phyloP scores from a whole-genome alignment of 257 asterid genomes.

The Gardenia jasminoides region DNA sequence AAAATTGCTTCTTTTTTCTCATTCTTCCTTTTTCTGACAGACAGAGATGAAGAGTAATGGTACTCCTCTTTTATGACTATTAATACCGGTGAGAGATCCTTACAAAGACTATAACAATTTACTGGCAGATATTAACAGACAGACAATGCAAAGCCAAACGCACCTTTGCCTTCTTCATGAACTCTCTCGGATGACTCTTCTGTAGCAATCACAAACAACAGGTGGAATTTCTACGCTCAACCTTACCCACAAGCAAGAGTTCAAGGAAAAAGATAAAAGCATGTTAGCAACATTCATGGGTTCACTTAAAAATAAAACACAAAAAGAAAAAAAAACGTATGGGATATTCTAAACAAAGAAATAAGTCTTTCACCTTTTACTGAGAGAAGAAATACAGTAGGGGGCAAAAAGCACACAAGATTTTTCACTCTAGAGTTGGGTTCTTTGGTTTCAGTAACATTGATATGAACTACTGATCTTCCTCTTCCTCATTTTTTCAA shows the following conservation, averaged over 20 bases:
- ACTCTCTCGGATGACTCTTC: conserved; percentile 63
- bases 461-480: conserved; percentile 67
- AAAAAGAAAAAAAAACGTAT: neutral
- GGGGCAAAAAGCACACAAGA: neutral
- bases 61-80: too few relatives aligned
- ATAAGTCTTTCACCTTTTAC: neutral
- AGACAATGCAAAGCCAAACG: conserved; percentile 10
- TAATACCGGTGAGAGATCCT: neutral
- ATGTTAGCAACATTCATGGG: neutral
- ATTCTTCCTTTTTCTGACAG: neutral
- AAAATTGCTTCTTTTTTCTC: neutral
- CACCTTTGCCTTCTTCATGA: conserved; percentile 71
- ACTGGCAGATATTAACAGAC: neutral
- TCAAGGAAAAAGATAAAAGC: neutral
- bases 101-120: neutral
- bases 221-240: conserved; percentile 88
- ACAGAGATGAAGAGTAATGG: neutral
- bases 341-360: neutral
- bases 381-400: neutral
- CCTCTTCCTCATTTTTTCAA: too few relatives aligned
- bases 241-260: conserved; percentile 46
- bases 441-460: conserved; percentile 63
- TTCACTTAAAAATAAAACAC: neutral
- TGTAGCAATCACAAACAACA: conserved; percentile 69
- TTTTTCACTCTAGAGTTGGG: conserved; percentile 71